Evolutionary conservation across 2,329 filamentous ascomycete species (phyloP), one percentile per base, ranked within the genome.

Genomic region (Sporothrix pallida): DNA sequence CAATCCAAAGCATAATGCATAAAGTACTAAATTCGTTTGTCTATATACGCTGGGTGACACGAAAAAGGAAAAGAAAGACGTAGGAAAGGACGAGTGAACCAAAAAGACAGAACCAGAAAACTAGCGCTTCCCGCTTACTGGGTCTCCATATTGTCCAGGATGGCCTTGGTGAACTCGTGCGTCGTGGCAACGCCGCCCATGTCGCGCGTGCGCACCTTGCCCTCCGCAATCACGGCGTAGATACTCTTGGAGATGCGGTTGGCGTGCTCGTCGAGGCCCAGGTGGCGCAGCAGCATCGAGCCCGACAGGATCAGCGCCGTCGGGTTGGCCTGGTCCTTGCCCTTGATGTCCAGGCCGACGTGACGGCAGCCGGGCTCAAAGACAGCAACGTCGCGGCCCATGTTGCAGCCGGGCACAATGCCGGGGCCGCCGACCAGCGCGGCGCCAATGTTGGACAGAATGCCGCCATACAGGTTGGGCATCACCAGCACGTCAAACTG

Each of bases 401-500:
- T 99, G 89, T 98, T 99, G 90, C 95, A 98, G 80, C 96, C 96
- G 75, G 96, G 96, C 62, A 99, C 96, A 78, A 99, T 93, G 85
- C 96, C 96, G 72, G 96, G 95, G 71, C 96, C 96, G 82, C 96
- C 96, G 79, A 99, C 96, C 54, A 99, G 93, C 77, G 95, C 96
- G 80, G 96, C 95, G 79, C 95, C 98, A 94, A 98, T 97, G 84
- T 99, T 96, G 81, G 95, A 98, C 78, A 99, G 90, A 88, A 99
- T 99, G 86, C 98, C 96, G 84, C 96, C 96, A 88, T 98, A 99
- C 80, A 98, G 89, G 89, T 99, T 99, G 84, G 96, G 96, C 95
- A 98, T 98, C 84, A 99, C 96, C 92, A 99, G 93, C 80, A 99
- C 96, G 83, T 99, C 96, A 83, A 99, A 99, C 86, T 99, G 96